Conservation (phyloP, 257 asterid species). For the Solanum okadae region DNA sequence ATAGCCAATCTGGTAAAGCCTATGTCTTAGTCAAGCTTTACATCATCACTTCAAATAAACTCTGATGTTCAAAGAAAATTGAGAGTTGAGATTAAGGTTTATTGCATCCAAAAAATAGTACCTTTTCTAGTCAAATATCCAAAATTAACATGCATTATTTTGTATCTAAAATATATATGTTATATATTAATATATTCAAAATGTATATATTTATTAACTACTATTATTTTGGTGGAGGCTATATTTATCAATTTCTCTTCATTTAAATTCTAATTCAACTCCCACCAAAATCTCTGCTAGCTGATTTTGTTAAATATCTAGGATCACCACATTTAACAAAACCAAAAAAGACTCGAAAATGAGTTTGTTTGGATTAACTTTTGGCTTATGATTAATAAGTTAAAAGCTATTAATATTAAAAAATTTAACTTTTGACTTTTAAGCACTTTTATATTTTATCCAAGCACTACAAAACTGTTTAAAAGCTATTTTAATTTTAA, state of each 20-base stretch:
- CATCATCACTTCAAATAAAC: neutral
- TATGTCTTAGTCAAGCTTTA: neutral
- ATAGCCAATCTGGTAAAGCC: neutral
- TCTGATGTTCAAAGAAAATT: neutral
- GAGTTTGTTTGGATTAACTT: too few species aligned
- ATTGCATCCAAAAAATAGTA: neutral
- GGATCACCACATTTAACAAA: neutral
- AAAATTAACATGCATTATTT: neutral
- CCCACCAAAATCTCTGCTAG: neutral
- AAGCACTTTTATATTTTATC: too few species aligned
- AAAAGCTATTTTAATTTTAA: too few species aligned
- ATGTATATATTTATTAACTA: too few species aligned
- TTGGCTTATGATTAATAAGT: too few species aligned
- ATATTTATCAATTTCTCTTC: neutral
- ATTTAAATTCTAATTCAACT: neutral
- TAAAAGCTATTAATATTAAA: too few species aligned
- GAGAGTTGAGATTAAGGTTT: neutral
- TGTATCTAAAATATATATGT: neutral
- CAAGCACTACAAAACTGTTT: too few species aligned
- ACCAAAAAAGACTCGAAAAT: neutral
- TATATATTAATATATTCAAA: too few species aligned
- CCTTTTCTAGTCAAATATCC: neutral
- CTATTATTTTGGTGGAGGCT: neutral
- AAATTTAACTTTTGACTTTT: too few species aligned
- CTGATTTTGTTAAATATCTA: neutral